Conservation (phyloP, 352 stramenopile genomes). For the Phytophthora pluvialis region DNA sequence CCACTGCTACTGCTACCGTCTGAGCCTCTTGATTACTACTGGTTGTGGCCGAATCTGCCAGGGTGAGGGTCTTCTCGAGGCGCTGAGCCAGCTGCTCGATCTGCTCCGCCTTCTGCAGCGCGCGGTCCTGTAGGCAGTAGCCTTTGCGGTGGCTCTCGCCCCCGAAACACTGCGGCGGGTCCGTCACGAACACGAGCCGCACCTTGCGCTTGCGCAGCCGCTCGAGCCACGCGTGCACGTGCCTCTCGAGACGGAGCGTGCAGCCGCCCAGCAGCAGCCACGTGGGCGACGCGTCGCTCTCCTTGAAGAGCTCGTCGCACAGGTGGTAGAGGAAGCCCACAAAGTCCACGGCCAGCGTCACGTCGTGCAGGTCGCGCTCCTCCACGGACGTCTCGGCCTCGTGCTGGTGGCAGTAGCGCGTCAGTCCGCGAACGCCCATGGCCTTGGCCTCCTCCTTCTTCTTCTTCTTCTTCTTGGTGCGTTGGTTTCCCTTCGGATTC, state of each 20-base stretch:
- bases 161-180: conserved; percentile 80
- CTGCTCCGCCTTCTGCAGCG: conserved; percentile 57
- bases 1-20: not conserved
- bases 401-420: conserved; percentile 61
- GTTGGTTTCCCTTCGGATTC: too few relatives aligned
- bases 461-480: too few relatives aligned
- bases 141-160: conserved; percentile 73
- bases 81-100: conserved; percentile 44
- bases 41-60: not conserved
- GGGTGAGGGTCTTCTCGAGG: conserved; percentile 24
- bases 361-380: conserved; percentile 49
- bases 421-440: conserved; percentile 75
- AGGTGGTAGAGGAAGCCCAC: conserved; percentile 79
- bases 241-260: conserved; percentile 48
- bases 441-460: too few relatives aligned
- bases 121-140: conserved; percentile 58
- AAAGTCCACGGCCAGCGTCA: conserved; percentile 85
- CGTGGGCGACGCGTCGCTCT: conserved; percentile 35
- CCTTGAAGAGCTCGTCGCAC: conserved; percentile 60
- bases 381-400: conserved; percentile 49
- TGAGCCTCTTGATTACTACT: not conserved
- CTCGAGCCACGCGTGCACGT: conserved; percentile 58
- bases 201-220: conserved; percentile 50
- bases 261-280: conserved; percentile 78
- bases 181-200: conserved; percentile 68